Evolutionary conservation across 2,329 filamentous ascomycete genomes (phyloP).

Genomic region (Cryphonectria radicalis): DNA sequence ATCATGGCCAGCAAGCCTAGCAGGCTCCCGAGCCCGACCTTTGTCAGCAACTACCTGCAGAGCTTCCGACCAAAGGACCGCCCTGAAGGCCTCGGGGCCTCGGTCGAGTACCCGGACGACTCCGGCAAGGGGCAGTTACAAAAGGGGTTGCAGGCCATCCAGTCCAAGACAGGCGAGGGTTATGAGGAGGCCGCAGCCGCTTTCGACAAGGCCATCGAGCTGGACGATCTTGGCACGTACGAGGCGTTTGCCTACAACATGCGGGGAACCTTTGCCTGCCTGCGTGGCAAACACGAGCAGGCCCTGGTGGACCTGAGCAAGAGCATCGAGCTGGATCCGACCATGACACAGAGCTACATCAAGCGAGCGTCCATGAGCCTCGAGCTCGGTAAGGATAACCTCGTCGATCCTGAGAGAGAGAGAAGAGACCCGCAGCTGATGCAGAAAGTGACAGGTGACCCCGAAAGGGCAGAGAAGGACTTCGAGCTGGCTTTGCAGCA

Average conservation of each 20-base stretch:
- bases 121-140: conserved; percentile 86
- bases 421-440: conserved; percentile 37
- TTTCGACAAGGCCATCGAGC: conserved; percentile 86
- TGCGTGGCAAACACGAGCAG: conserved; percentile 83
- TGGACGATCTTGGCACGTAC: conserved; percentile 77
- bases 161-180: conserved; percentile 84
- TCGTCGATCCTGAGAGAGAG: background rate
- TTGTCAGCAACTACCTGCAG: conserved; percentile 98
- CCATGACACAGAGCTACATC: conserved; percentile 94
- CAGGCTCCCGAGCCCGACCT: conserved; percentile 92
- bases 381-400: conserved; percentile 71
- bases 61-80: conserved; percentile 88
- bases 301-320: conserved; percentile 87
- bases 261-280: conserved; percentile 92
- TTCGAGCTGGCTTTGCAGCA: conserved; percentile 85
- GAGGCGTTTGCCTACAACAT: conserved; percentile 96
- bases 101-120: conserved; percentile 74
- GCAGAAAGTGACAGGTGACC: conserved; percentile 61
- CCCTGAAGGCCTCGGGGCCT: conserved; percentile 81
- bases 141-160: conserved; percentile 78
- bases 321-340: conserved; percentile 87
- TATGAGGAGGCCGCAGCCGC: conserved; percentile 86
- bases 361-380: conserved; percentile 98
- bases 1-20: conserved; percentile 85
- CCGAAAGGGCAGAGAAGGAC: conserved; percentile 84